Percentiles rank a stretch among this genome's conserved stretches.
Conservation (phyloP, 2,329 filamentous ascomycete genomes). For the Aspergillus sp. region DNA sequence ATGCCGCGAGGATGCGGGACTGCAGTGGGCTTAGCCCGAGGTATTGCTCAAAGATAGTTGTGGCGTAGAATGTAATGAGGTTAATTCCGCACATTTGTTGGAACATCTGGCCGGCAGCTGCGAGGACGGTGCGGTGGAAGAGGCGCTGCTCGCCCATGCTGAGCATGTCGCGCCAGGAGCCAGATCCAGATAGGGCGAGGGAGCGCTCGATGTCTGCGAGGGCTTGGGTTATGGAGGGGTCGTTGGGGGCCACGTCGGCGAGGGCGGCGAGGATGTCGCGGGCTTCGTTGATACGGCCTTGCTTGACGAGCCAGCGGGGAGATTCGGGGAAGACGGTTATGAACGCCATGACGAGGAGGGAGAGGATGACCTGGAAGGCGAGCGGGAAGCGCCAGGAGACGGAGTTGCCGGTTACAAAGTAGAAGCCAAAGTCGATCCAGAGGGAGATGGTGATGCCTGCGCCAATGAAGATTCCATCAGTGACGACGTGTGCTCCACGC, state of each 20-base stretch:
- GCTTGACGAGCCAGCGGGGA: slow-evolving; percentile 54
- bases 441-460: slow-evolving; percentile 51
- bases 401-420: slow-evolving; percentile 40
- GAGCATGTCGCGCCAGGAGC: slow-evolving; percentile 44
- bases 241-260: slow-evolving; percentile 49
- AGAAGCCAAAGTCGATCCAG: slow-evolving; percentile 55
- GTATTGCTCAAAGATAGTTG: slow-evolving; percentile 45
- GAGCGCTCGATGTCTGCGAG: slow-evolving; percentile 46
- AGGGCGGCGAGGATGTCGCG: slow-evolving; percentile 45
- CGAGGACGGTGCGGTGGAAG: slow-evolving; percentile 40
- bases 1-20: slow-evolving; percentile 34
- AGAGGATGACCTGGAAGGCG: slow-evolving; percentile 43
- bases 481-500: slow-evolving; percentile 56
- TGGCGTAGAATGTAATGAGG: slow-evolving; percentile 42
- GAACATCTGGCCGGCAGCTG: slow-evolving; percentile 40
- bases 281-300: slow-evolving; percentile 39
- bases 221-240: slow-evolving; percentile 40
- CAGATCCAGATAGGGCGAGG: slow-evolving; percentile 45
- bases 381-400: slow-evolving; percentile 52
- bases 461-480: slow-evolving; percentile 55
- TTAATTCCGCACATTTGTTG: slow-evolving; percentile 46
- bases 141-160: slow-evolving; percentile 40
- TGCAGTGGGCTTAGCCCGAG: slow-evolving; percentile 27
- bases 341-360: slow-evolving; percentile 34
- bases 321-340: slow-evolving; percentile 45